Base-by-base conservation (phyloP, 2,329 filamentous ascomycete species). In the Fusarium continuum region DNA sequence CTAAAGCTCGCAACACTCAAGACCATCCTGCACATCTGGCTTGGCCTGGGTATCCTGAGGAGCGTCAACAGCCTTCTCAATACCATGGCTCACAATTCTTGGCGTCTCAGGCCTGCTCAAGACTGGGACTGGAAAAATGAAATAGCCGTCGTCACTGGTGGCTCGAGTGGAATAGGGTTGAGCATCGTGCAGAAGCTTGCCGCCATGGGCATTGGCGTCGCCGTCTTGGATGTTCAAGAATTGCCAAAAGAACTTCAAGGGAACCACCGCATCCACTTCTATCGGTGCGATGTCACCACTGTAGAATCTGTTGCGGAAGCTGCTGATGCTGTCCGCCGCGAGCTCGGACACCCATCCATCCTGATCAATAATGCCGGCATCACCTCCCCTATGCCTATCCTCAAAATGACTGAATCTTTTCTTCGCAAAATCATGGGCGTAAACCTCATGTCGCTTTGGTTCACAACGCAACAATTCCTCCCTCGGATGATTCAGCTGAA, bases 331-430 rank as follows among this genome's bases (percentile, higher is more conserved):
- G 53, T 83, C 11, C 74, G 75, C 4, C 62, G 72, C 8, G 72
- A 77, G 4, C 76, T 90, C 26, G 89, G 88, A 19, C 72, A 84
- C 43, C 89, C 89, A 0, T 89, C 88, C 0, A 80, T 92, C 51
- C 80, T 92, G 3, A 87, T 91, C 78, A 90, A 91, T 77, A 91
- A 91, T 69, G 88, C 88, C 6, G 88, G 88, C 58, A 81, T 89
- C 39, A 83, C 82, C 9, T 80, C 80, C 40, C 86, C 85, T 38
- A 82, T 83, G 58, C 80, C 81, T 10, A 83, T 92, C 64, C 81
- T 91, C 44, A 79, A 82, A 20, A 76, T 80, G 36, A 79, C 82
- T 0, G 83, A 87, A 57, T 78, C 77, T 10, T 82, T 86, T 61
- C 79, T 89, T 49, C 82, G 82, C 16, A 84, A 85, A 59, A 88